A percentile compares a stretch with the other conserved stretches of the same genome.
Evolutionary conservation across 192 early-diverging fungal genomes (phyloP).

Genomic region (Chytriomyces sp.): DNA sequence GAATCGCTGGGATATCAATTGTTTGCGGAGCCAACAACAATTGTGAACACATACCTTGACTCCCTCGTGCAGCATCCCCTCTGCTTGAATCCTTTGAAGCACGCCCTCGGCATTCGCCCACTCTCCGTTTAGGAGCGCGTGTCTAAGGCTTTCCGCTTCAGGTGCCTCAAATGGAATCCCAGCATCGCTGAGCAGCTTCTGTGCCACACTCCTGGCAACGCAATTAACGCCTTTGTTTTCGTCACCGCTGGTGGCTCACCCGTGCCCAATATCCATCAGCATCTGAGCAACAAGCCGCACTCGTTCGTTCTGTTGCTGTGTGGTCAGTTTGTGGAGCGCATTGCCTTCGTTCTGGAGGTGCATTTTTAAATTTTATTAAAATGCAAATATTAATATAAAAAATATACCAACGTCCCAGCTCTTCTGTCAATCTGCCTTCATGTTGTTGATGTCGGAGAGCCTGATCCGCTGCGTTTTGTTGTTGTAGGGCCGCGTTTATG

Average conservation of each 20-base stretch:
- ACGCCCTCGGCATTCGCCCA: background rate
- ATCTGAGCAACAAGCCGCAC: conserved; percentile 90
- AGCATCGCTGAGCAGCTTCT: conserved; percentile 40
- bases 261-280: conserved; percentile 79
- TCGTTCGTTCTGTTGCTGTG: conserved; percentile 61
- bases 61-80: no score
- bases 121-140: background rate
- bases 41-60: background rate
- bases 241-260: conserved; percentile 51
- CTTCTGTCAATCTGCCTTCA: no score
- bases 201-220: background rate
- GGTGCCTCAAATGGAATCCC: conserved; percentile 14
- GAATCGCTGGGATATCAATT: conserved; percentile 7
- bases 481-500: no score
- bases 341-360: background rate
- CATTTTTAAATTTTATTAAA: background rate
- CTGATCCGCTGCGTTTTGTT: no score
- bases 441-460: no score
- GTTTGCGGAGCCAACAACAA: conserved; percentile 24
- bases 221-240: background rate
- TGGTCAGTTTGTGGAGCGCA: background rate
- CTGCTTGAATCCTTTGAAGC: no score
- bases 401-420: no score
- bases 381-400: no score
- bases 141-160: background rate